Evolutionary conservation across 2,329 filamentous ascomycete genomes (phyloP).

Genomic region (Orbilia oligospora): DNA sequence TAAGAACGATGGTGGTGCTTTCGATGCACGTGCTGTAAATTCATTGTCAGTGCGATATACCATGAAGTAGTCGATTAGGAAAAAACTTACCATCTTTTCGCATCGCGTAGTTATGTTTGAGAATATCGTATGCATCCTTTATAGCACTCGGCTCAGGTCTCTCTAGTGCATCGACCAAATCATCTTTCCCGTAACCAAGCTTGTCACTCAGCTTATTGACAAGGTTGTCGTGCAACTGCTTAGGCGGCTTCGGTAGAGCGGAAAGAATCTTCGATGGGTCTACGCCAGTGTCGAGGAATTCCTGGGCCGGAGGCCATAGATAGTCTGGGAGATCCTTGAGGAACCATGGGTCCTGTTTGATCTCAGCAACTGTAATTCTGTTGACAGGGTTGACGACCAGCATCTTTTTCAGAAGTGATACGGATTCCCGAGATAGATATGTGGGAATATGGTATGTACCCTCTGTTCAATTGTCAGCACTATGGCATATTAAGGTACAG

Average conservation of each 20-base stretch:
- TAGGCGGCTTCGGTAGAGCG: conserved; percentile 83
- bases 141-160: conserved; percentile 96
- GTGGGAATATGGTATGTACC: conserved; percentile 92
- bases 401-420: conserved; percentile 89
- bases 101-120: conserved; percentile 98
- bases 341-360: conserved; percentile 95
- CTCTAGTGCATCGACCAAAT: conserved; percentile 93
- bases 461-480: conserved; percentile 61
- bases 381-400: conserved; percentile 94
- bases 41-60: background rate
- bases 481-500: background rate
- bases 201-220: conserved; percentile 97
- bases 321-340: conserved; percentile 87
- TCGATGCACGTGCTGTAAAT: conserved; percentile 71
- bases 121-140: conserved; percentile 98
- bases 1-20: conserved; percentile 72
- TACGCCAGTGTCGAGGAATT: conserved; percentile 93
- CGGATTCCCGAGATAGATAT: conserved; percentile 89
- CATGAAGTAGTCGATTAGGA: background rate
- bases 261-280: conserved; percentile 79
- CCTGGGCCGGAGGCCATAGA: conserved; percentile 86
- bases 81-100: conserved; percentile 84
- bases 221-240: conserved; percentile 91
- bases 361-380: conserved; percentile 92
- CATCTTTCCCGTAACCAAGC: conserved; percentile 95